A percentile compares a stretch with the other conserved stretches of the same genome.
Conservation (phyloP, 495 filamentous ascomycete species). For the Rusavskia elegans region DNA sequence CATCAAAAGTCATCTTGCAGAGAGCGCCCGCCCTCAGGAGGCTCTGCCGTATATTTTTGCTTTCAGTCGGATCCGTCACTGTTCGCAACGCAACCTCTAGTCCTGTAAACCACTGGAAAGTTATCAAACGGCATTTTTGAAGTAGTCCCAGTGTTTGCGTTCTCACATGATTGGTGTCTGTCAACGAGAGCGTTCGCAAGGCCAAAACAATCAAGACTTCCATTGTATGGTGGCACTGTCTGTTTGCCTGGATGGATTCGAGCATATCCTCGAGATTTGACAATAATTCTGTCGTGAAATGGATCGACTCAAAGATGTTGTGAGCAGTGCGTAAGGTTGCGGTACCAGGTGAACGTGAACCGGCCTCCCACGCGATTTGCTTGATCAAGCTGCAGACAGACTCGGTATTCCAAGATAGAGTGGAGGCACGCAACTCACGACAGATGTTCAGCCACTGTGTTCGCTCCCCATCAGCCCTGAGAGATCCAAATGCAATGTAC, state of each 20-base stretch:
- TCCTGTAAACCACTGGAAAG: neutral
- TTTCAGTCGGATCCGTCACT: neutral
- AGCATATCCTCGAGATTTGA: neutral
- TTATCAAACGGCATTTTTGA: neutral
- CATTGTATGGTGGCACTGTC: neutral
- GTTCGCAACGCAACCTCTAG: neutral
- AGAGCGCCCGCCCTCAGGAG: neutral
- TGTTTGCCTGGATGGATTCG: neutral
- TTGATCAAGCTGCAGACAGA: neutral
- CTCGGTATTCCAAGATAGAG: neutral
- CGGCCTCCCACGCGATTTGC: neutral
- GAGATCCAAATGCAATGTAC: neutral
- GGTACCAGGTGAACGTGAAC: neutral
- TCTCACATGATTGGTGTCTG: neutral
- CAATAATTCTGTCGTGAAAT: constrained; percentile 1
- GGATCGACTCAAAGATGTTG: neutral
- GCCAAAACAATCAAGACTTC: neutral
- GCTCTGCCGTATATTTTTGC: neutral
- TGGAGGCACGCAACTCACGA: constrained; percentile 2
- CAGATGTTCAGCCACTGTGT: constrained; percentile 5
- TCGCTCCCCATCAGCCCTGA: constrained; percentile 2
- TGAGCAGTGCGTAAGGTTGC: neutral
- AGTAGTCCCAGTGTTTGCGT: neutral
- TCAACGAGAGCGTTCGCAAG: neutral
- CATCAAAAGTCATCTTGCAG: constrained; percentile 4